Percentiles rank a stretch among this genome's conserved stretches.
Evolutionary conservation across 768 basidiomycete species (phyloP).

Genomic region (Podaxis mareebaensis): DNA sequence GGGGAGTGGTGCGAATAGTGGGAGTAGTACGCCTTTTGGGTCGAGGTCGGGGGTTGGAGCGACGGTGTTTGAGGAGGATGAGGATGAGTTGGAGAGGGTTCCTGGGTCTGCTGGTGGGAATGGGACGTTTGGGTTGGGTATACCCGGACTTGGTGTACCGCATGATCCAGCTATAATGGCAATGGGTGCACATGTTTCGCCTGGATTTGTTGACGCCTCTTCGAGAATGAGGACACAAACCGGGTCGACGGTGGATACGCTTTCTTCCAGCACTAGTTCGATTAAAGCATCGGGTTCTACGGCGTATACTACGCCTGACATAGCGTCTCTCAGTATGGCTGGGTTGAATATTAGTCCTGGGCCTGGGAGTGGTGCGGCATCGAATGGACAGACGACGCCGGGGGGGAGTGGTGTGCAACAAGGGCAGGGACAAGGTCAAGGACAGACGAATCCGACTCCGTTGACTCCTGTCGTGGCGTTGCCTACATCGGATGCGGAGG

Average conservation of each 20-base stretch:
- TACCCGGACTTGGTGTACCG: conserved; percentile 11
- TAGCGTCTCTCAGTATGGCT: conserved; percentile 19
- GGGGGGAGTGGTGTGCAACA: background rate
- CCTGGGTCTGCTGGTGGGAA: conserved; percentile 35
- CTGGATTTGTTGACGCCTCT: conserved; percentile 38
- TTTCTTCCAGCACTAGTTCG: conserved; percentile 31
- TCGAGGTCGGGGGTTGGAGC: conserved; percentile 49
- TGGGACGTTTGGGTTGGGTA: conserved; percentile 15
- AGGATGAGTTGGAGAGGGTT: conserved; percentile 63
- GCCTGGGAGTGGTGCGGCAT: conserved; percentile 31
- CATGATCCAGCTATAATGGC: conserved; percentile 17
- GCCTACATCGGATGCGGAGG: conserved; percentile 70
- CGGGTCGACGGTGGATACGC: conserved; percentile 39
- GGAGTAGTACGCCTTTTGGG: conserved; percentile 68
- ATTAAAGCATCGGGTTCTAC: conserved; percentile 32
- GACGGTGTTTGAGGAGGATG: conserved; percentile 68
- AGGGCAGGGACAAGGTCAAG: conserved; percentile 8
- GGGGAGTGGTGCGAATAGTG: conserved; percentile 59
- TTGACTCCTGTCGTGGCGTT: conserved; percentile 73
- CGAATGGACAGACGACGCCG: conserved; percentile 17
- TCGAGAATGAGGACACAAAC: conserved; percentile 53
- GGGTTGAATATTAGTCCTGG: conserved; percentile 23
- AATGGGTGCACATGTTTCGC: conserved; percentile 33
- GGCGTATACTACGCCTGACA: conserved; percentile 67
- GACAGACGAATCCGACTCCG: conserved; percentile 55